Conservation (phyloP, 2,329 filamentous ascomycete genomes). For the Talaromyces funiculosus region DNA sequence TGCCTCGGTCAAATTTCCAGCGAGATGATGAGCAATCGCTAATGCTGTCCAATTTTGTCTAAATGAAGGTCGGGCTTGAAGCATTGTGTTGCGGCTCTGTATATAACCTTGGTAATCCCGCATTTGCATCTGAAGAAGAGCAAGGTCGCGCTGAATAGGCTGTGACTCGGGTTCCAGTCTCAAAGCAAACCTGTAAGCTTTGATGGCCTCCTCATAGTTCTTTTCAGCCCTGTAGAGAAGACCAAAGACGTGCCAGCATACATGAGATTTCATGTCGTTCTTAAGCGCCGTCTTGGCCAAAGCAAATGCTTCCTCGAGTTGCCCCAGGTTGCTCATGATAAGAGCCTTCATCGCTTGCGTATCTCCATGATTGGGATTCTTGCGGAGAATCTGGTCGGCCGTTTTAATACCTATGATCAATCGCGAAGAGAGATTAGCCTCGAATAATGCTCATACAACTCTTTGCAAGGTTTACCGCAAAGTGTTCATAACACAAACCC, state of each 20-base stretch:
- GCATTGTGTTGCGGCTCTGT: conserved; percentile 79
- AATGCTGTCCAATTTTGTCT: conserved; percentile 97
- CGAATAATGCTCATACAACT: neutral
- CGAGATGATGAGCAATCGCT: conserved; percentile 84
- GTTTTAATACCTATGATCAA: conserved; percentile 68
- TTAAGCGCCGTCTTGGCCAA: conserved; percentile 88
- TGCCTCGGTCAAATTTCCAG: conserved; percentile 77
- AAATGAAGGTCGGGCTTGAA: conserved; percentile 72
- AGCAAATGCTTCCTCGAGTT: conserved; percentile 88
- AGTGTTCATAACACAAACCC: conserved; percentile 39
- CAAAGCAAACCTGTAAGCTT: conserved; percentile 95
- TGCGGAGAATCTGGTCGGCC: conserved; percentile 92
- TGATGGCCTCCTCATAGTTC: conserved; percentile 98
- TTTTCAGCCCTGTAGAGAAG: conserved; percentile 87
- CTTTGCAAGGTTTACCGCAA: neutral
- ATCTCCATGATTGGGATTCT: conserved; percentile 92
- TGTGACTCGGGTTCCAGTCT: conserved; percentile 87
- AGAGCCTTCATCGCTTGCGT: conserved; percentile 98
- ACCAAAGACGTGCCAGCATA: conserved; percentile 99
- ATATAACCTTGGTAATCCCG: conserved; percentile 92
- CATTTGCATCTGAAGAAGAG: conserved; percentile 91
- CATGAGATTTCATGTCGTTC: conserved; percentile 97
- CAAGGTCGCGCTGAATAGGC: conserved; percentile 91
- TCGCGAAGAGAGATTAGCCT: conserved; percentile 3
- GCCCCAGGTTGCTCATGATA: conserved; percentile 87